These are phyloP conservation scores for Collybia sordida DNA, from an alignment of 768 basidiomycete genomes.

Conservation along the genomic window DNA sequence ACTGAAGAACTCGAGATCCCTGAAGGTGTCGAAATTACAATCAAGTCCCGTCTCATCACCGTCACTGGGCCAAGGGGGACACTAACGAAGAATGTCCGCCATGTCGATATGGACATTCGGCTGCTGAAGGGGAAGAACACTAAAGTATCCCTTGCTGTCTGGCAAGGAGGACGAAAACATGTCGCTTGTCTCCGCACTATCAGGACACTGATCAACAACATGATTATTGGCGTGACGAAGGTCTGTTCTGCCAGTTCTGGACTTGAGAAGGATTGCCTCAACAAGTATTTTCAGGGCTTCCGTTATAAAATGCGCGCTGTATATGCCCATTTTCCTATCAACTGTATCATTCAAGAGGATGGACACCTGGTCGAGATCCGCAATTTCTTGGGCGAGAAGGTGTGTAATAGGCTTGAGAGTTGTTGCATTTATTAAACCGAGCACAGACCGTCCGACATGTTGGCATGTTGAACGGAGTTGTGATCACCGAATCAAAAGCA, in stretches of 20 bases:
- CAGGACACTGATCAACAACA: slow-evolving; percentile 92
- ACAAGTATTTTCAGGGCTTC: slow-evolving; percentile 72
- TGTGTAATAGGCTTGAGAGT: slow-evolving; percentile 24
- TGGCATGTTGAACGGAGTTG: slow-evolving; percentile 87
- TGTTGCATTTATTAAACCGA: background rate
- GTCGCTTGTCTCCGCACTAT: slow-evolving; percentile 98
- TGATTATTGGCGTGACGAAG: slow-evolving; percentile 97
- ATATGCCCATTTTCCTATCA: slow-evolving; percentile 99
- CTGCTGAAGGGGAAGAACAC: slow-evolving; percentile 76
- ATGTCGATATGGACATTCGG: slow-evolving; percentile 93
- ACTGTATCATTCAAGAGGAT: slow-evolving; percentile 86
- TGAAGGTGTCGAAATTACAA: slow-evolving; percentile 76
- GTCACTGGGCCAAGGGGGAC: slow-evolving; percentile 93
- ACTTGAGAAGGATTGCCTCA: background rate
- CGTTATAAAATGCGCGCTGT: slow-evolving; percentile 99
- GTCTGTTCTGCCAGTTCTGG: slow-evolving; percentile 33
- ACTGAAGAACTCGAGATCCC: slow-evolving; percentile 92
- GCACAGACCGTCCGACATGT: slow-evolving; percentile 89
- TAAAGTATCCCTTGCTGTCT: slow-evolving; percentile 89
- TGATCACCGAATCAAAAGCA: slow-evolving; percentile 78
- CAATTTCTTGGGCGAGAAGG: slow-evolving; percentile 95
- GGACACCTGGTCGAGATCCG: slow-evolving; percentile 83
- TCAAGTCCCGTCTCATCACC: slow-evolving; percentile 90
- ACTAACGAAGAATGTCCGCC: slow-evolving; percentile 88
- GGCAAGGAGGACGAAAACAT: slow-evolving; percentile 98